Base-by-base conservation (phyloP, 2,329 filamentous ascomycete species). In the Xylariaceae sp. region DNA sequence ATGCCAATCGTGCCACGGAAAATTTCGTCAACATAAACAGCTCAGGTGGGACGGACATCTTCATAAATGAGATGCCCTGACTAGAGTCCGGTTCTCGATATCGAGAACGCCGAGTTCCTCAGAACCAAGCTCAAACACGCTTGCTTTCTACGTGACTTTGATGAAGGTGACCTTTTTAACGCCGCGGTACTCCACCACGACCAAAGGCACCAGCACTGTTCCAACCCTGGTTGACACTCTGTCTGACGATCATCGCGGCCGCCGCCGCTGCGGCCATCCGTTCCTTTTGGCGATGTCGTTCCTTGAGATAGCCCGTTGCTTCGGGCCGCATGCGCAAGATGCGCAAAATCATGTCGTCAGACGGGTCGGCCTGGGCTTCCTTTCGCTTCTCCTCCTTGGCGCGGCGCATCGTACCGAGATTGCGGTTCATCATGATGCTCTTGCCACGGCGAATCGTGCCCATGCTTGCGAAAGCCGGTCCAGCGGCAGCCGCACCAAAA, bases 251-350 rank as follows among this genome's bases (percentile, higher is more conserved):
- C 74, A 92, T 85, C 69, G 96, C 92, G 3, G 94, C 94, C 0
- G 93, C 93, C 15, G 92, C 90, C 4, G 91, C 88, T 1, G 93
- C 92, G 3, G 91, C 90, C 71, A 97, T 85, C 65, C 94, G 83
- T 77, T 97, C 94, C 79, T 96, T 96, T 73, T 99, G 94, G 64
- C 94, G 83, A 72, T 91, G 92, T 48, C 94, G 81, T 73, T 97
- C 93, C 69, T 90, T 90, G 61, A 99, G 80, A 74, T 99, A 99
- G 39, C 84, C 78, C 53, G 87, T 83, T 2, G 94, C 94, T 76
- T 97, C 94, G 2, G 92, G 91, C 56, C 94, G 82, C 94, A 99
- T 99, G 55, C 94, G 83, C 65, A 99, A 75, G 65, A 99, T 99
- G 17, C 94, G 83, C 68, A 99, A 75, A 66, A 99, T 97, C 89